Base-by-base conservation (phyloP, 1,139 yeast genomes). In the Candida sojae region DNA sequence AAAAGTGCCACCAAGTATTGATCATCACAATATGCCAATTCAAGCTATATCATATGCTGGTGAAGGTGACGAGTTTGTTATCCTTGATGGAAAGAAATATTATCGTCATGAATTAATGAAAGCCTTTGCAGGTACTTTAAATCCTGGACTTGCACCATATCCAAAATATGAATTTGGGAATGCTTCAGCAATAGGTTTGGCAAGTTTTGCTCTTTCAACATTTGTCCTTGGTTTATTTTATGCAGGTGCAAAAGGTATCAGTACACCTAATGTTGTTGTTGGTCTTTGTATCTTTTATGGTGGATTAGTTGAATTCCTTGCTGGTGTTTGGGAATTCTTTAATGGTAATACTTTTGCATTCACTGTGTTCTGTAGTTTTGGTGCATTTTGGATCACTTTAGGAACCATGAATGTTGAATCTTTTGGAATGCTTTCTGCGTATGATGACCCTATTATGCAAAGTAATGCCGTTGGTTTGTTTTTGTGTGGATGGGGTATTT, bases 111-210 rank as follows among this genome's bases (percentile, higher is more conserved):
- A 73, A 54, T 68, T 73, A 55, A 62, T 68, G 70, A 51, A 55
- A 33, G 79, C 79, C 6, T 59, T 66, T 45, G 70, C 68, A 33
- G 70, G 69, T 63, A 58, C 70, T 8, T 67, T 74, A 57, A 71
- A 68, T 47, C 74, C 73, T 2, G 78, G 73, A 39, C 60, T 62
- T 35, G 48, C 73, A 0, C 75, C 77, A 5, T 66, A 62, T 44
- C 73, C 76, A 23, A 56, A 52, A 25, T 58, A 66, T 45, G 54
- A 67, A 45, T 63, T 74, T 49, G 86, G 79, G 38, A 82, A 83
- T 57, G 86, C 88, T 0, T 81, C 82, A 31, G 86, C 88, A 5
- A 65, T 82, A 51, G 88, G 87, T 2, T 70, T 83, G 48, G 68
- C 78, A 31, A 82, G 80, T 5, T 83, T 80, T 63, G 75, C 77